phyloP scores from a whole-genome alignment of 768 basidiomycete species.

The Rhodotorula diobovata region DNA sequence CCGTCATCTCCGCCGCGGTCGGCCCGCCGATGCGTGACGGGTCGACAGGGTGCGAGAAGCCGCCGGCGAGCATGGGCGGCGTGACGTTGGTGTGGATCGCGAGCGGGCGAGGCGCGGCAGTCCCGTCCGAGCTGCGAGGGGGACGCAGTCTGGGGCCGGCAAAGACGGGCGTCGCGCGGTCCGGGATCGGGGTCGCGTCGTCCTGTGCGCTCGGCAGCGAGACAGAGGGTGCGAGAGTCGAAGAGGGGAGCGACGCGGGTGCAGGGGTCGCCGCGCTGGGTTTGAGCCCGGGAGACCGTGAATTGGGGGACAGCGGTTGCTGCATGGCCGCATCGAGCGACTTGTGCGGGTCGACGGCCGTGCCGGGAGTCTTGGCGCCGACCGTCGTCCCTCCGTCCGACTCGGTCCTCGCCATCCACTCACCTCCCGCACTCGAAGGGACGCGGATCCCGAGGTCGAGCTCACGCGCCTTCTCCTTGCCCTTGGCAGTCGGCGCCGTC shows the following conservation, averaged over 20 bases:
- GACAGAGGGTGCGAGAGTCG: neutral
- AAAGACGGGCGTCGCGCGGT: neutral
- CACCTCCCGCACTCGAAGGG: neutral
- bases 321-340: neutral
- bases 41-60: neutral
- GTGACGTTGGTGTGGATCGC: conserved; percentile 11
- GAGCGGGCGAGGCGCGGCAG: conserved; percentile 11
- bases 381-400: conserved; percentile 5
- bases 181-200: neutral
- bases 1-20: conserved; percentile 15
- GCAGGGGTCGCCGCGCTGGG: no score
- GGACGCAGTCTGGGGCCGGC: neutral
- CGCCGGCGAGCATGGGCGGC: neutral
- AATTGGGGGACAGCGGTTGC: neutral
- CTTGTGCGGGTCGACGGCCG: neutral
- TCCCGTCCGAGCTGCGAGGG: neutral
- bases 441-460: conserved; percentile 13
- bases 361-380: neutral
- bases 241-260: no score
- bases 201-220: neutral
- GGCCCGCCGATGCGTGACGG: conserved; percentile 9
- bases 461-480: conserved; percentile 13
- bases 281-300: no score
- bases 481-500: neutral
- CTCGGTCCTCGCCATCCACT: neutral